Percentiles rank a stretch among this genome's conserved stretches.
Evolutionary conservation across 2,329 filamentous ascomycete genomes (phyloP).

Genomic region (Torrubiellomyces zombiae): DNA sequence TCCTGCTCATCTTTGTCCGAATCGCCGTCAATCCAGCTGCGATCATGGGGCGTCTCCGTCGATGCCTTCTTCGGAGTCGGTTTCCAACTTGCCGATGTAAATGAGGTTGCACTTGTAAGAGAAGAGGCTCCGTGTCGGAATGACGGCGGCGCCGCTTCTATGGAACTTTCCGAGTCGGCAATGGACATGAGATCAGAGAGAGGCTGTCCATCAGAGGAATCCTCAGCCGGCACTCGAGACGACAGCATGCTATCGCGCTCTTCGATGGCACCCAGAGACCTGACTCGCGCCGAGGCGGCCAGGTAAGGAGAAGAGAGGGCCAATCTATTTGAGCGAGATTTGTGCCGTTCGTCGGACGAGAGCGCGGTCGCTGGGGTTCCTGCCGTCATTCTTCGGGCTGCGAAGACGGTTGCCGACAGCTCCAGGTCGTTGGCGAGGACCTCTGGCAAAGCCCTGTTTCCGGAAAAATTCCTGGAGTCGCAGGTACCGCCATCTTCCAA

Average conservation of each 20-base stretch:
- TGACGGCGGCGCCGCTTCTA: conserved; percentile 15
- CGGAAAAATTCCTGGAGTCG: no score
- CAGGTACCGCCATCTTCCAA: no score
- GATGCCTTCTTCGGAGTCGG: conserved; percentile 12
- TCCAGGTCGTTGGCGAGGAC: conserved; percentile 37
- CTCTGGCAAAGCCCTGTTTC: no score
- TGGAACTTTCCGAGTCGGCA: conserved; percentile 14
- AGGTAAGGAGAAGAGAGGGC: conserved; percentile 11
- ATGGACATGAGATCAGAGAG: conserved; percentile 18
- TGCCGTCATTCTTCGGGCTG: conserved; percentile 33
- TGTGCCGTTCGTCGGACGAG: conserved; percentile 12
- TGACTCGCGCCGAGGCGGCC: conserved; percentile 13
- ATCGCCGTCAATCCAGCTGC: conserved; percentile 22
- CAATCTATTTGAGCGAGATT: conserved; percentile 4
- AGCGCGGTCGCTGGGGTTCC: conserved; percentile 25
- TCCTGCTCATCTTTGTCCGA: conserved; percentile 15
- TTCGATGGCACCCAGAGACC: conserved; percentile 18
- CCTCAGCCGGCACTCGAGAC: conserved; percentile 12
- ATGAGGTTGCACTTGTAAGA: conserved; percentile 19
- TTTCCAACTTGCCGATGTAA: conserved; percentile 14
- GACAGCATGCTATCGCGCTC: conserved; percentile 19
- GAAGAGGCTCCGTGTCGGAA: conserved; percentile 18
- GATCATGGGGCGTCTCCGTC: conserved; percentile 8
- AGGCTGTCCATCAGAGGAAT: conserved; percentile 7
- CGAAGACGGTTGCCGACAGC: conserved; percentile 28